These are phyloP conservation scores for Pilatotrama ljubarskyi DNA, from an alignment of 768 basidiomycete species.

Conservation along the genomic window DNA sequence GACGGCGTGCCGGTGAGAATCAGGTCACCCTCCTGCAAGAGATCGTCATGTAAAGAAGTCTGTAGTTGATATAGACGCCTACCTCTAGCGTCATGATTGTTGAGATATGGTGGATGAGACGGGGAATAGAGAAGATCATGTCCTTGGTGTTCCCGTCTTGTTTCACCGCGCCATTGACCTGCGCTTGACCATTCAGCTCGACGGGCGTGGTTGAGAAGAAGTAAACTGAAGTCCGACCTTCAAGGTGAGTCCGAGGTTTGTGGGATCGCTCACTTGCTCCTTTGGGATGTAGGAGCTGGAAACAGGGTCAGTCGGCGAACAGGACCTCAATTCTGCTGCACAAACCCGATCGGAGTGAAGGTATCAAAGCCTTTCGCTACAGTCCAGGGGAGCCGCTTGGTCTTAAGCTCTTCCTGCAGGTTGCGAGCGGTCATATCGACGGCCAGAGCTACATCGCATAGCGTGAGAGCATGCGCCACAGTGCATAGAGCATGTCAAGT, in stretches of 20 bases:
- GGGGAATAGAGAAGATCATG: conserved; percentile 92
- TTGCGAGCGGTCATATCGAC: conserved; percentile 98
- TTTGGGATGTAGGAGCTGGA: conserved; percentile 85
- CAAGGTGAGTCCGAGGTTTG: conserved; percentile 74
- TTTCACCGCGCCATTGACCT: conserved; percentile 84
- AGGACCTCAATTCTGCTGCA: conserved; percentile 11
- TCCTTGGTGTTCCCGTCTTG: conserved; percentile 85
- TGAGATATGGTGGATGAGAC: conserved; percentile 86
- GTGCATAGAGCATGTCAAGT: conserved; percentile 29
- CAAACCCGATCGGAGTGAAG: conserved; percentile 87
- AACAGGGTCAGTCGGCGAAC: not conserved
- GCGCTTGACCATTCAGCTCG: not conserved
- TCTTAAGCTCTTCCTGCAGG: conserved; percentile 90
- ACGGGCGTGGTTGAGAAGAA: not conserved
- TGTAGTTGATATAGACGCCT: not conserved
- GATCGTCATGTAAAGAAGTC: not conserved
- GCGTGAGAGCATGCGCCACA: too few species aligned
- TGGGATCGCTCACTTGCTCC: conserved; percentile 62
- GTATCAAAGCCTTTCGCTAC: conserved; percentile 97
- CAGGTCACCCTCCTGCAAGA: conserved; percentile 83
- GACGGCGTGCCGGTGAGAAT: conserved; percentile 90
- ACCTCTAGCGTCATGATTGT: conserved; percentile 98
- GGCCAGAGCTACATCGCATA: conserved; percentile 65
- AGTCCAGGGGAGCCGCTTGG: conserved; percentile 95
- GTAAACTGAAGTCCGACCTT: conserved; percentile 46